Evolutionary conservation across 2,329 filamentous ascomycete genomes (phyloP), one percentile per base, ranked within the genome.

Genomic region (Aspergillus proliferans): DNA sequence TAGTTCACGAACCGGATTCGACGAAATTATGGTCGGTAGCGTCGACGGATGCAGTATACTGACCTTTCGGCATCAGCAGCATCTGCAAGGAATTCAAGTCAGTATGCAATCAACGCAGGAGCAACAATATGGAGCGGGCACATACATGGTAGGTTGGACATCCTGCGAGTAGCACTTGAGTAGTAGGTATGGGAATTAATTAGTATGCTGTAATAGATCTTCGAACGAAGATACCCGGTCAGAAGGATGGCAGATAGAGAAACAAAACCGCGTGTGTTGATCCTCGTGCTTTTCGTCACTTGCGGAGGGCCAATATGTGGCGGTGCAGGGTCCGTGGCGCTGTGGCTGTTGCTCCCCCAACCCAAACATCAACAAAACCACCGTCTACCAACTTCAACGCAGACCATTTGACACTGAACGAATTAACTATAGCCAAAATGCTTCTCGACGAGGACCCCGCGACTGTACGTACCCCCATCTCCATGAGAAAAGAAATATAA

Each of bases 31-130:
- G 4, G 6, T 6, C 7, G 6, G 41, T 6, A 42, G 6, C 4
- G 2, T 14, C 2, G 10, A 43, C 6, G n/a, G 7, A 19, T 15
- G 8, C 14, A 30, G 6, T n/a, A 28, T 19, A 70, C 75, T 58
- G 64, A 92, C 88, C 87, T 95, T 77, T 98, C 93, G 63, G 93
- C 93, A 75, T 98, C 93, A 59, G 94, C 90, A 65, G 93, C 93
- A 78, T 97, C 93, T 97, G 26, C 26, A 30, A 73, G 22, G 46
- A 45, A 41, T 45, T 47, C 43, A 58, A 57, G 50, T 54, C 45
- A 52, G 41, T 36, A 44, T 12, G 18, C 38, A 6, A 39, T 18
- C 19, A 43, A 15, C 30, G 6, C 9, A 47, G 45, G 38, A 47
- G 24, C 28, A 47, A 45, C 30, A 26, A 43, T 24, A 28, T 15